Evolutionary conservation across 345 rosid species (phyloP).

Genomic region (Euphorbia lathyris): DNA sequence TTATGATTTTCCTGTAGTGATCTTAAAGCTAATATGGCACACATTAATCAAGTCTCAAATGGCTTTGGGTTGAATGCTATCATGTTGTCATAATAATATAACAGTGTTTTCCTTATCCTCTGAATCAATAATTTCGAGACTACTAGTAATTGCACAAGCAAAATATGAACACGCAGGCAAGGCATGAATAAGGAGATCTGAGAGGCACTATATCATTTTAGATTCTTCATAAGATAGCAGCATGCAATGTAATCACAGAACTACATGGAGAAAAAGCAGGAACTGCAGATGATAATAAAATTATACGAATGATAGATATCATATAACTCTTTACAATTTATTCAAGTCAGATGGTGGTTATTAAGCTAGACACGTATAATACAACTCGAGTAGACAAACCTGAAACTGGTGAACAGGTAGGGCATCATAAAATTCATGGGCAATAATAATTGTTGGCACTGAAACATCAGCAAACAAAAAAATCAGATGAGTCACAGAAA

Average conservation of each 20-base stretch:
- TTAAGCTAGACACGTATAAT: background rate
- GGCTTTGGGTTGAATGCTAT: background rate
- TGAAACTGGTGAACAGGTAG: slow-evolving; percentile 94
- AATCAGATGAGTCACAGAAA: slow-evolving; percentile 10
- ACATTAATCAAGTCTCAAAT: background rate
- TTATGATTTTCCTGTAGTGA: background rate
- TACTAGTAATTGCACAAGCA: background rate
- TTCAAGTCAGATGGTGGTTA: background rate
- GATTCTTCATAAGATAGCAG: background rate
- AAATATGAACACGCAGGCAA: background rate
- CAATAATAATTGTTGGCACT: slow-evolving; percentile 81
- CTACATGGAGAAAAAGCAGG: background rate
- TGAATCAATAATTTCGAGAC: background rate
- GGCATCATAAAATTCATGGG: slow-evolving; percentile 96
- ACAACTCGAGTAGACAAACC: slow-evolving; percentile 42
- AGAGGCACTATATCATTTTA: background rate
- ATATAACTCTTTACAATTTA: background rate
- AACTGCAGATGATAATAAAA: background rate
- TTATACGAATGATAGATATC: background rate
- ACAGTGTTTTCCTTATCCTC: background rate
- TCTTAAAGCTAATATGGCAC: background rate
- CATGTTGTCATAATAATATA: background rate
- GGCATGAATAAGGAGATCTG: background rate
- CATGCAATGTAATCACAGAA: background rate
- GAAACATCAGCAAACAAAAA: slow-evolving; percentile 32